phyloP scores from a whole-genome alignment of 2,329 filamentous ascomycete species.

The Metarhizium humberi region DNA sequence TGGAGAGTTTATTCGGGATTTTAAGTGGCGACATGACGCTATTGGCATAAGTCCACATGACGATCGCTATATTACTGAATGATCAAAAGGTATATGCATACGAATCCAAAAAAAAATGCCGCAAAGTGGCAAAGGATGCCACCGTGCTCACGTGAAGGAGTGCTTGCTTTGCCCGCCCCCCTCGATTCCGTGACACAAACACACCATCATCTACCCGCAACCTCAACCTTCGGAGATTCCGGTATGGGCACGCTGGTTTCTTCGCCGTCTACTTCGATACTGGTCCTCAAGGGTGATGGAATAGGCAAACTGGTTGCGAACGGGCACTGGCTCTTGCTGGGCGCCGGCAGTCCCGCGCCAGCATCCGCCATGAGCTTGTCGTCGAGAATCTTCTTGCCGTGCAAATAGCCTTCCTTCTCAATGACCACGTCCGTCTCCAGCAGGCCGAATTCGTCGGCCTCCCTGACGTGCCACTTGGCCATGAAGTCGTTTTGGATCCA shows the following conservation, averaged over 20 bases:
- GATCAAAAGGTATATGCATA: neutral
- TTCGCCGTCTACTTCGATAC: neutral
- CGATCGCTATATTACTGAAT: neutral
- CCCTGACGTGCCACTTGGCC: conserved; percentile 69
- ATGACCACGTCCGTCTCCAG: conserved; percentile 37
- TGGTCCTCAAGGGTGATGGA: neutral
- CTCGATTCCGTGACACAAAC: neutral
- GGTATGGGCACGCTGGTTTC: neutral
- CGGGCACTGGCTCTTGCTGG: neutral
- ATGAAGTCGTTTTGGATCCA: conserved; percentile 87
- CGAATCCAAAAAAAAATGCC: neutral
- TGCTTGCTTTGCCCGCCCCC: neutral
- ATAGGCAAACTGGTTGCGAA: neutral
- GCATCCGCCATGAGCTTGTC: conserved; percentile 13
- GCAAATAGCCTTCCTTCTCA: conserved; percentile 55
- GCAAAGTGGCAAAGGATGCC: neutral
- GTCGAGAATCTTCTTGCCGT: conserved; percentile 50
- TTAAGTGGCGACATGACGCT: conserved; percentile 21
- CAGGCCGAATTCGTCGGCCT: conserved; percentile 51
- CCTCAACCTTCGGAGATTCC: neutral
- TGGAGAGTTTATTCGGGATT: conserved; percentile 49
- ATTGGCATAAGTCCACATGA: conserved; percentile 2
- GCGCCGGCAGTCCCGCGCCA: neutral
- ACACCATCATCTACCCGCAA: neutral
- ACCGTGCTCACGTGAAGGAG: neutral